A percentile compares a stretch with the other conserved stretches of the same genome.
These are phyloP conservation scores for Phytophthora crassamura DNA, from an alignment of 352 stramenopile genomes.

Conservation along the genomic window DNA sequence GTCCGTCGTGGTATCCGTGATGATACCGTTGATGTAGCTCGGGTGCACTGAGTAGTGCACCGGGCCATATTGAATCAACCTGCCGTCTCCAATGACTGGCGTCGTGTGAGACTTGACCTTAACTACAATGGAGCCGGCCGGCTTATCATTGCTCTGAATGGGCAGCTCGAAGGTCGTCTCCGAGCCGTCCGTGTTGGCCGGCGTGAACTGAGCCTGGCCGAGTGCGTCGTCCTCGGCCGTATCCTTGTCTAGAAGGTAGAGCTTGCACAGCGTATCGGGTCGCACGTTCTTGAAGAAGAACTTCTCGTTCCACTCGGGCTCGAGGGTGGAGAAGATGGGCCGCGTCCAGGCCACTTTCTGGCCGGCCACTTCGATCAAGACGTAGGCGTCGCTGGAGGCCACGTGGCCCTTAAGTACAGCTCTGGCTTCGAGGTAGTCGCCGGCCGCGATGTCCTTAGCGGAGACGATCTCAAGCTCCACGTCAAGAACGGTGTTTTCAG, in stretches of 20 bases:
- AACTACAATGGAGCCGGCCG: constrained; percentile 37
- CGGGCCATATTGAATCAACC: constrained; percentile 35
- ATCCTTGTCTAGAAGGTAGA: constrained; percentile 48
- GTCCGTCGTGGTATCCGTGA: constrained; percentile 35
- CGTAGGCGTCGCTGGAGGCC: constrained; percentile 47
- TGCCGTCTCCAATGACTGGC: not conserved
- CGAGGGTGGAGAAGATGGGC: constrained; percentile 40
- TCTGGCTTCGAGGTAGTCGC: constrained; percentile 37
- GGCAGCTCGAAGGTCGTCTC: constrained; percentile 41
- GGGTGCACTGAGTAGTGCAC: constrained; percentile 46
- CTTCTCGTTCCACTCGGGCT: constrained; percentile 48
- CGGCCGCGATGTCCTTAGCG: constrained; percentile 41
- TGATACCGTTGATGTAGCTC: constrained; percentile 30
- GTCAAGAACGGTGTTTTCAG: constrained; percentile 33
- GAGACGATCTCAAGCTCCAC: constrained; percentile 46
- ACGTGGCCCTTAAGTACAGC: constrained; percentile 37
- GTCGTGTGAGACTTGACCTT: constrained; percentile 38
- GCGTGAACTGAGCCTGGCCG: constrained; percentile 41
- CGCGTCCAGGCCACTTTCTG: constrained; percentile 47
- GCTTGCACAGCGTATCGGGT: constrained; percentile 42
- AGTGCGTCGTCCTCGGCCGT: constrained; percentile 40
- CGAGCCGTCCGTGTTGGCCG: constrained; percentile 33
- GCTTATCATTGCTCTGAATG: constrained; percentile 33
- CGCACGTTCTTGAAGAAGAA: constrained; percentile 52
- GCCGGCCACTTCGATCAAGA: constrained; percentile 41